A percentile compares a stretch with the other conserved stretches of the same genome.
phyloP scores from a whole-genome alignment of 306 rosid genomes.

The Sphenostylis stenocarpa region DNA sequence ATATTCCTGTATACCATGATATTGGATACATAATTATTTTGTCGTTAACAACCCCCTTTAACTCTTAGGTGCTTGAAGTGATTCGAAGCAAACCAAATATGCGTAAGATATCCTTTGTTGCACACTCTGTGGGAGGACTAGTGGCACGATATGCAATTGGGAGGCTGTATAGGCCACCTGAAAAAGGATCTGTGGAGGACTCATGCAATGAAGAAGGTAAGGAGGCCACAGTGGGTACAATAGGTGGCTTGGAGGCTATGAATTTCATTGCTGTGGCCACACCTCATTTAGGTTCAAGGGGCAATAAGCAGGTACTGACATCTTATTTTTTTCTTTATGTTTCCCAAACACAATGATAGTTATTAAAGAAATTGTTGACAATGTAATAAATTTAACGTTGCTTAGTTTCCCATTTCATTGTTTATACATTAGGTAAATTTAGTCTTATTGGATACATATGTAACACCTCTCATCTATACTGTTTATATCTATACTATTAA shows the following conservation, averaged over 20 bases:
- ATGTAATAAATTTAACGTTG: background rate
- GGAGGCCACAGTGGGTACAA: slow-evolving; percentile 53
- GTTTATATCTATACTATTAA: too few relatives aligned
- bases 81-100: slow-evolving; percentile 69
- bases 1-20: slow-evolving; percentile 1
- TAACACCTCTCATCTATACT: too few relatives aligned
- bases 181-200: slow-evolving; percentile 38
- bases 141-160: slow-evolving; percentile 95
- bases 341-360: background rate
- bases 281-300: slow-evolving; percentile 98
- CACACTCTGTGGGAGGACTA: slow-evolving; percentile 97
- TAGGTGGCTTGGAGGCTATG: slow-evolving; percentile 83
- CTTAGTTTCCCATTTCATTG: background rate
- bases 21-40: background rate
- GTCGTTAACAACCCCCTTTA: slow-evolving; percentile 10
- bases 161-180: slow-evolving; percentile 63
- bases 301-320: slow-evolving; percentile 78
- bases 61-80: slow-evolving; percentile 67
- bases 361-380: background rate
- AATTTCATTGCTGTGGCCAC: slow-evolving; percentile 93
- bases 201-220: slow-evolving; percentile 37
- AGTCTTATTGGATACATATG: background rate
- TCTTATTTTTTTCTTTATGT: slow-evolving; percentile 21
- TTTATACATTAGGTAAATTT: background rate
- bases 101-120: slow-evolving; percentile 76